Evolutionary conservation across 306 rosid genomes (phyloP), one percentile per base, ranked within the genome.

Genomic region (Crotalaria pallida): DNA sequence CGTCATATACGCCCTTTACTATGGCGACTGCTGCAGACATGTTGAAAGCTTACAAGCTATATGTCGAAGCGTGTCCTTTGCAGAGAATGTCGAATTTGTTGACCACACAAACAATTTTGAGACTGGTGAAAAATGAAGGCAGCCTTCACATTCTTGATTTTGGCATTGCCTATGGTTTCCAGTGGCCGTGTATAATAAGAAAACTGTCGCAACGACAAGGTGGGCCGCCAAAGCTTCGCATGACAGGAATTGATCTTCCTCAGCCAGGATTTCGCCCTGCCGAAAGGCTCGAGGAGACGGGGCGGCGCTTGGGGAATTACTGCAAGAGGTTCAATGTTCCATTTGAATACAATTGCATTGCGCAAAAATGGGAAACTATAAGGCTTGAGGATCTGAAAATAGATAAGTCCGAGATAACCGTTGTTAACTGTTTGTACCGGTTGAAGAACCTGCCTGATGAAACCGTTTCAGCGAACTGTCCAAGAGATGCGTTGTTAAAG

Each of bases 171-270:
- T 88, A 91, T 58, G 97, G 96, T 57, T 88, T 71, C 67, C 92
- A 91, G 33, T 91, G 97, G 97, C 96, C 97, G 0, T 85, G 83
- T 81, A 91, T 91, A 4, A 78, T 91, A 63, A 80, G 82, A 7
- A 33, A 0, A 16, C 89, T 91, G 49, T 75, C 96, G 5, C 21
- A 36, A 34, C 79, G 91, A 44, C 69, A 58, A 1, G 85, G 80
- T 0, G 94, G 92, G 8, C 82, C 97, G 34, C 84, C 86, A 45
- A 80, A 6, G 78, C 67, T 91, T 58, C 87, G 83, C 0, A 49
- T 88, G 43, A 89, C 96, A 0, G 88, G 95, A 63, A 82, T 92
- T 7, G 98, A 89, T 31, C 80, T 87, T 58, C 96, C 96, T 17
- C 88, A 72, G 49, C 75, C 92, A 0, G 92, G 98, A 10, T 85